Percentiles rank a stretch among this genome's conserved stretches.
These are phyloP conservation scores for Apiospora hydei DNA, from an alignment of 2,329 filamentous ascomycete genomes.

Conservation along the genomic window DNA sequence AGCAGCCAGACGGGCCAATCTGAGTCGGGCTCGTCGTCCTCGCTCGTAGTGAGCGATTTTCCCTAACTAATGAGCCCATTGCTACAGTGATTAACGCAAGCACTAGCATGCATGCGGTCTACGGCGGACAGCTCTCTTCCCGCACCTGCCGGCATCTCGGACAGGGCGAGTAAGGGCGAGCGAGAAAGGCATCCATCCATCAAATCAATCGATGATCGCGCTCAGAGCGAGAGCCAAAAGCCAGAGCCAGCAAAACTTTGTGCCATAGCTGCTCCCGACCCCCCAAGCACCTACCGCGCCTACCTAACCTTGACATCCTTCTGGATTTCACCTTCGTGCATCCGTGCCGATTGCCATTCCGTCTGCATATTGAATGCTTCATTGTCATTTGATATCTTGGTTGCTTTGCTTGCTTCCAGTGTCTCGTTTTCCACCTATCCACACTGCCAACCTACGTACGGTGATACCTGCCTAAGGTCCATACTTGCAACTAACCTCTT, in stretches of 20 bases:
- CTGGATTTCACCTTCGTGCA: slow-evolving; percentile 9
- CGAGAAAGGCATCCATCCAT: background rate
- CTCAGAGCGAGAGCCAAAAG: background rate
- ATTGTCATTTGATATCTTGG: slow-evolving; percentile 11
- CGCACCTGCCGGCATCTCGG: slow-evolving; percentile 13
- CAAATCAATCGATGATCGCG: background rate
- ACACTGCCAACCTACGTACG: background rate
- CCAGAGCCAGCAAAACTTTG: background rate
- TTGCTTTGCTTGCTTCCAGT: background rate
- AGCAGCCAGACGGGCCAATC: slow-evolving; percentile 9
- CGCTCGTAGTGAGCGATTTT: slow-evolving; percentile 16
- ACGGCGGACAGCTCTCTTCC: slow-evolving; percentile 5
- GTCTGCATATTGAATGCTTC: slow-evolving; percentile 18
- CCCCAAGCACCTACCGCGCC: background rate
- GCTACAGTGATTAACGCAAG: slow-evolving; percentile 2
- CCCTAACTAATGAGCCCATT: slow-evolving; percentile 1
- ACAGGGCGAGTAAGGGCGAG: slow-evolving; percentile 9
- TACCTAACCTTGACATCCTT: slow-evolving; percentile 2
- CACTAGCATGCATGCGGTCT: background rate
- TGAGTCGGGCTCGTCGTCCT: background rate
- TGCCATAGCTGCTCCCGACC: background rate
- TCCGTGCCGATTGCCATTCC: slow-evolving; percentile 4
- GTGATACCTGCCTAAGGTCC: background rate
- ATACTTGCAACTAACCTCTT: background rate
- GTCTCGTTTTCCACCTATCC: background rate